These are phyloP conservation scores for Pseudogymnoascus sp. DNA, from an alignment of 2,329 filamentous ascomycete species.

Conservation along the genomic window DNA sequence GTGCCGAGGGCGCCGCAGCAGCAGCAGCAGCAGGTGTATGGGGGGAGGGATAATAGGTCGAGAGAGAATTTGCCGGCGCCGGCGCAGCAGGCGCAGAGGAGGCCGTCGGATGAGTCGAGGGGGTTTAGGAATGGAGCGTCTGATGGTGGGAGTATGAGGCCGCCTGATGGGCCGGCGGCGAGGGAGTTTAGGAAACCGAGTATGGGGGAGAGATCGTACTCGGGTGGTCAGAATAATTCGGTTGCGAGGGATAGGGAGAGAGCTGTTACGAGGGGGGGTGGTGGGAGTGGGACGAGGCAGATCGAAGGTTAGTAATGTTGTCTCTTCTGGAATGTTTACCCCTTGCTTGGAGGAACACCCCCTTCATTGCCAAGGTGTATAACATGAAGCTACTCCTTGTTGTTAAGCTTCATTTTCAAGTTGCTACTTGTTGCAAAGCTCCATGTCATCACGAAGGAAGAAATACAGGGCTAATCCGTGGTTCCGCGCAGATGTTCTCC, in stretches of 20 bases:
- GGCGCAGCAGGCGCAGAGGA: neutral
- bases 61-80: slow-evolving; percentile 6
- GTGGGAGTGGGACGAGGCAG: slow-evolving; percentile 16
- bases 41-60: neutral
- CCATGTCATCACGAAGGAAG: neutral
- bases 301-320: slow-evolving; percentile 16
- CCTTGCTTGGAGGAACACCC: neutral
- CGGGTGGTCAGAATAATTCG: neutral
- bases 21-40: slow-evolving; percentile 6
- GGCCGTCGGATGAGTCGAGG: slow-evolving; percentile 1
- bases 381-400: neutral
- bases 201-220: slow-evolving; percentile 3
- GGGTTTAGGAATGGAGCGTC: neutral
- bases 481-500: slow-evolving; percentile 48
- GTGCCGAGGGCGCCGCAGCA: neutral
- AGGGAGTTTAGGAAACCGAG: slow-evolving; percentile 4
- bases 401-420: neutral
- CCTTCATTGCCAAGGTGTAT: neutral
- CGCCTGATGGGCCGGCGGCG: neutral
- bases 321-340: neutral
- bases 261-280: slow-evolving; percentile 8
- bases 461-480: neutral
- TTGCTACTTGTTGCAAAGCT: neutral
- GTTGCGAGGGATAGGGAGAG: neutral
- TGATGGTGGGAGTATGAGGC: slow-evolving; percentile 8